These are phyloP conservation scores for Maudiozyma serrabonitensis DNA, from an alignment of 805 yeast species.

Conservation along the genomic window DNA sequence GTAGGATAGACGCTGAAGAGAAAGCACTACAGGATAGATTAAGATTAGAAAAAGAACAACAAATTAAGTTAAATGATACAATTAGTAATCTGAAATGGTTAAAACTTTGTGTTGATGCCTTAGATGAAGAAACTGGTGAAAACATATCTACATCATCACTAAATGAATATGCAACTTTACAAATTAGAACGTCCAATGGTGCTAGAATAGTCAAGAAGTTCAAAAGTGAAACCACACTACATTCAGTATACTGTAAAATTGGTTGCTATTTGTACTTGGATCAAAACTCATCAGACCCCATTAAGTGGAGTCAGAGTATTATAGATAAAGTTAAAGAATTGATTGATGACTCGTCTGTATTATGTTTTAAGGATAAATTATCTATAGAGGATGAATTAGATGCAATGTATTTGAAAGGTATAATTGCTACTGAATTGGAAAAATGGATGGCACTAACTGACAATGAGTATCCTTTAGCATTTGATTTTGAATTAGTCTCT, in stretches of 20 bases:
- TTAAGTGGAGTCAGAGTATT: constrained; percentile 52
- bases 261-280: constrained; percentile 21
- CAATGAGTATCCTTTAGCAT: constrained; percentile 19
- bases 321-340: constrained; percentile 29
- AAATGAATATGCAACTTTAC: constrained; percentile 17
- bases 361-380: constrained; percentile 16
- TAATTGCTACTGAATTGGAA: constrained; percentile 11
- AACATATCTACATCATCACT: neutral
- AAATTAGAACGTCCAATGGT: constrained; percentile 27
- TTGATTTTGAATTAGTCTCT: constrained; percentile 47
- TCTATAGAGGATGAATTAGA: constrained; percentile 6
- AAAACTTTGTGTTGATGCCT: constrained; percentile 9
- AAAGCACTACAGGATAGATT: constrained; percentile 2
- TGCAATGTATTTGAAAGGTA: constrained; percentile 4
- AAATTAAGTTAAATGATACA: constrained; percentile 12
- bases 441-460: constrained; percentile 6
- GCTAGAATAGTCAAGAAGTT: constrained; percentile 21
- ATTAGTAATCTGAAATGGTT: constrained; percentile 17
- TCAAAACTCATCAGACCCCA: constrained; percentile 45
- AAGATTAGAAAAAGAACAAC: constrained; percentile 6
- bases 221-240: constrained; percentile 10
- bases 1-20: constrained; percentile 19
- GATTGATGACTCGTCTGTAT: constrained; percentile 6
- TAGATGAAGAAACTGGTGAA: neutral
- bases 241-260: constrained; percentile 16